These are phyloP conservation scores for Oryza coarctata DNA, from an alignment of 176 grass and related monocot species.

Conservation along the genomic window DNA sequence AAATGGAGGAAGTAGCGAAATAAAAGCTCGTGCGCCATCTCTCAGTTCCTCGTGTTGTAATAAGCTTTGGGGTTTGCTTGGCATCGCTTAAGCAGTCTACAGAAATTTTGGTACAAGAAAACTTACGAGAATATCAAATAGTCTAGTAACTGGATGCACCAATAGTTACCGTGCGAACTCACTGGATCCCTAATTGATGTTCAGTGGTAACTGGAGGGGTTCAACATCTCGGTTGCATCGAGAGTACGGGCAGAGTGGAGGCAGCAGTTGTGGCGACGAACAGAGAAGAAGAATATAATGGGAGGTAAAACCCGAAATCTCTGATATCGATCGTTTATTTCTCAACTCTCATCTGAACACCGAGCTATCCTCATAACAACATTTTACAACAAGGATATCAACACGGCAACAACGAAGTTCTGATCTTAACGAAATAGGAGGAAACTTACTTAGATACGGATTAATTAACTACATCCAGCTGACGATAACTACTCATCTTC, in stretches of 20 bases:
- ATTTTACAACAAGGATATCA: constrained; percentile 18
- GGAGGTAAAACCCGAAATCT: background rate
- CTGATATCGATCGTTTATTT: background rate
- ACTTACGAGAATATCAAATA: background rate
- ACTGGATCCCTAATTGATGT: too few species aligned
- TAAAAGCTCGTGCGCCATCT: too few species aligned
- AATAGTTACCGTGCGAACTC: background rate
- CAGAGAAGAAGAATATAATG: background rate
- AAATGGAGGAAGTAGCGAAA: too few species aligned
- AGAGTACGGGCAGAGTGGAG: background rate
- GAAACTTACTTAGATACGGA: background rate
- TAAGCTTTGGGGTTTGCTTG: background rate
- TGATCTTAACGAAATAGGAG: background rate
- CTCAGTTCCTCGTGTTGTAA: background rate
- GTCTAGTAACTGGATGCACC: background rate
- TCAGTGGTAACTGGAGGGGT: background rate
- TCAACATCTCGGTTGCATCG: background rate
- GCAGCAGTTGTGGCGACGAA: background rate
- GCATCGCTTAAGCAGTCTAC: background rate
- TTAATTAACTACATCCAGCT: background rate
- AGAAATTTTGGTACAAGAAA: background rate
- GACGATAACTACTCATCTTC: constrained; percentile 24
- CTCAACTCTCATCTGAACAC: background rate
- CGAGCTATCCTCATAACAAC: background rate
- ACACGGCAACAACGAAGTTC: background rate